Percentiles rank a stretch among this genome's conserved stretches.
Conservation (phyloP, 148 eudicot species). For the Diospyros lotus region DNA sequence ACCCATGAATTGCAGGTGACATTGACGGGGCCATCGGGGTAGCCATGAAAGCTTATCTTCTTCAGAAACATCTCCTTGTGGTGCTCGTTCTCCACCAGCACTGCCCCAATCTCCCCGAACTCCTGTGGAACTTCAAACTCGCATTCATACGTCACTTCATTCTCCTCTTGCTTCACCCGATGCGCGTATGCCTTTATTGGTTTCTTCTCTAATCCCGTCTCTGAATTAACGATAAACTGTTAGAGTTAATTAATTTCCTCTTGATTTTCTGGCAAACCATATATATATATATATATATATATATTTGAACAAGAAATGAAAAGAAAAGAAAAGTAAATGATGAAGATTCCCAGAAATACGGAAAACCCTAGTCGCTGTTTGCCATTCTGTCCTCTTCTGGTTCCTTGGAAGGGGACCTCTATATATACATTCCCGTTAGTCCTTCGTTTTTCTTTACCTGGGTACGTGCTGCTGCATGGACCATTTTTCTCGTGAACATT, state of each 20-base stretch:
- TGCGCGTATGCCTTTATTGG: conserved; percentile 29
- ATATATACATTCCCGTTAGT: too few relatives aligned
- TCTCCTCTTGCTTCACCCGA: background rate
- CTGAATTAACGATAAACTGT: conserved; percentile 9
- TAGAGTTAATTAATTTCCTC: background rate
- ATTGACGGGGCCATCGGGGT: conserved; percentile 25
- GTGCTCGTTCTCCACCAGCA: conserved; percentile 52
- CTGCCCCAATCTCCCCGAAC: conserved; percentile 60
- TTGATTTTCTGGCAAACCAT: background rate
- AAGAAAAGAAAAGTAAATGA: too few relatives aligned
- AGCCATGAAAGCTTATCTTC: conserved; percentile 30
- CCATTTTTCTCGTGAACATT: too few relatives aligned
- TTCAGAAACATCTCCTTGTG: conserved; percentile 46
- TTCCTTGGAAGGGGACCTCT: too few relatives aligned
- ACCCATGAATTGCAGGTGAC: conserved; percentile 57
- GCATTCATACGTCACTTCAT: conserved; percentile 34
- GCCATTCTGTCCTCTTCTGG: too few relatives aligned
- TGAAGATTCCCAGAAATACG: too few relatives aligned
- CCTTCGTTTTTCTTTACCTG: too few relatives aligned
- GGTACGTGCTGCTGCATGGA: too few relatives aligned
- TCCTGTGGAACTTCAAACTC: conserved; percentile 29
- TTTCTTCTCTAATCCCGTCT: conserved; percentile 25
- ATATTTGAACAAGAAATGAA: too few relatives aligned
- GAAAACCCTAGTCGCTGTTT: too few relatives aligned
- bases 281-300: too few relatives aligned